These are phyloP conservation scores for Isoetes taiwanensis DNA, from an alignment of 75 land plant species.

Conservation along the genomic window DNA sequence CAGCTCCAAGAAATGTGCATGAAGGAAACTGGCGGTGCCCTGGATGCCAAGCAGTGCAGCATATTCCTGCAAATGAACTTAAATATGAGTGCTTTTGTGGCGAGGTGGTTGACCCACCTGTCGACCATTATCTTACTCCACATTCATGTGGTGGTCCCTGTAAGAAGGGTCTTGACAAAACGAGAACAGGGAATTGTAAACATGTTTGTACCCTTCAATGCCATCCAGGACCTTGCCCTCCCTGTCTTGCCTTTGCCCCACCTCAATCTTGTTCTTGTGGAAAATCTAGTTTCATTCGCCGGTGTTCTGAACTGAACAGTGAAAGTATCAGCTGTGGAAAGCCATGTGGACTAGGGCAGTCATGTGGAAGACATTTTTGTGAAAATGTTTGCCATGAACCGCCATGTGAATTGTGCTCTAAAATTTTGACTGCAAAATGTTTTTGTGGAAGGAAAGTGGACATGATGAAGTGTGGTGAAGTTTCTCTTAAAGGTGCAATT, in stretches of 20 bases:
- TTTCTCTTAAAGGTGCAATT: conserved; percentile 58
- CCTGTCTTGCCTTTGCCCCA: conserved; percentile 81
- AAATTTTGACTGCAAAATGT: conserved; percentile 48
- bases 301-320: conserved; percentile 56
- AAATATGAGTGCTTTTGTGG: conserved; percentile 83
- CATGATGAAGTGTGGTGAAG: conserved; percentile 49
- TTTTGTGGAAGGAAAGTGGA: conserved; percentile 66
- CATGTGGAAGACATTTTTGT: conserved; percentile 77
- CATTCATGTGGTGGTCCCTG: conserved; percentile 98
- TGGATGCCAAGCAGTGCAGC: conserved; percentile 82
- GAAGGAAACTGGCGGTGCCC: conserved; percentile 85
- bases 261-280: conserved; percentile 76
- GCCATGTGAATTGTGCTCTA: conserved; percentile 50
- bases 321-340: conserved; percentile 52
- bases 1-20: conserved; percentile 29
- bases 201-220: conserved; percentile 90
- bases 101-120: conserved; percentile 56
- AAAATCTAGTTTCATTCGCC: conserved; percentile 37
- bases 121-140: conserved; percentile 77
- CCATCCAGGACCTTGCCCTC: conserved; percentile 97
- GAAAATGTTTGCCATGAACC: conserved; percentile 59
- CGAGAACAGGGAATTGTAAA: conserved; percentile 37
- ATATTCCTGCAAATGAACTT: conserved; percentile 38
- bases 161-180: conserved; percentile 48
- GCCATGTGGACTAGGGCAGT: conserved; percentile 46